phyloP scores from a whole-genome alignment of 129 eudicot genomes.

The Lactuca sativa region DNA sequence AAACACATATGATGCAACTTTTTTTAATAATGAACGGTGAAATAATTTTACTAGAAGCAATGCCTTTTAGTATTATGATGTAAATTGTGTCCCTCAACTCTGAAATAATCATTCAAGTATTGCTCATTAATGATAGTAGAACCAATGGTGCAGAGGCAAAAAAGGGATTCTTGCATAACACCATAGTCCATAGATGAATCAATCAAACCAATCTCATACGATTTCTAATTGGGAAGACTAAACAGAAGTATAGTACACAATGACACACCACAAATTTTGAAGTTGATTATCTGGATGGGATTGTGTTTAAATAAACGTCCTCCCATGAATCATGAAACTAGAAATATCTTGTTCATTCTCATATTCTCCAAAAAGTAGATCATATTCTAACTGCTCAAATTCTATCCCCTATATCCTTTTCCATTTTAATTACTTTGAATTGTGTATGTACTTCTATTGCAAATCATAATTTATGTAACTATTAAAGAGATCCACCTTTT shows the following conservation, averaged over 20 bases:
- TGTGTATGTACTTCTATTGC: slow-evolving; percentile 5
- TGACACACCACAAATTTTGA: background rate
- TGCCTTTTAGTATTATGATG: background rate
- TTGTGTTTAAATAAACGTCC: slow-evolving; percentile 2
- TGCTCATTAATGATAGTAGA: slow-evolving; percentile 2
- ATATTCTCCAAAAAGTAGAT: background rate
- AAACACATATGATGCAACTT: background rate
- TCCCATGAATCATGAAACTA: background rate
- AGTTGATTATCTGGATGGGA: slow-evolving; percentile 17
- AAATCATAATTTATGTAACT: slow-evolving; percentile 5
- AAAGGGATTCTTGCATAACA: slow-evolving; percentile 8
- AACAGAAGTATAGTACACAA: background rate
- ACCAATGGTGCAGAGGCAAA: slow-evolving; percentile 13
- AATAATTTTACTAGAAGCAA: slow-evolving; percentile 1
- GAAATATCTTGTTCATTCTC: slow-evolving; percentile 11
- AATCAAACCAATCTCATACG: background rate
- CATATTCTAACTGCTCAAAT: background rate
- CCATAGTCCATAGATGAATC: too few species aligned
- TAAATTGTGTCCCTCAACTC: slow-evolving; percentile 1
- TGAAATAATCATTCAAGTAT: slow-evolving; percentile 4
- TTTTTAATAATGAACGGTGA: background rate
- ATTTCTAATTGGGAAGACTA: background rate
- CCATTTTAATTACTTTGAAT: background rate
- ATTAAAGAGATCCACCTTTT: slow-evolving; percentile 9
- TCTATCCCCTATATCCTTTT: slow-evolving; percentile 14